phyloP scores from a whole-genome alignment of 2,329 filamentous ascomycete genomes.

The Pestalotiopsis sp. region DNA sequence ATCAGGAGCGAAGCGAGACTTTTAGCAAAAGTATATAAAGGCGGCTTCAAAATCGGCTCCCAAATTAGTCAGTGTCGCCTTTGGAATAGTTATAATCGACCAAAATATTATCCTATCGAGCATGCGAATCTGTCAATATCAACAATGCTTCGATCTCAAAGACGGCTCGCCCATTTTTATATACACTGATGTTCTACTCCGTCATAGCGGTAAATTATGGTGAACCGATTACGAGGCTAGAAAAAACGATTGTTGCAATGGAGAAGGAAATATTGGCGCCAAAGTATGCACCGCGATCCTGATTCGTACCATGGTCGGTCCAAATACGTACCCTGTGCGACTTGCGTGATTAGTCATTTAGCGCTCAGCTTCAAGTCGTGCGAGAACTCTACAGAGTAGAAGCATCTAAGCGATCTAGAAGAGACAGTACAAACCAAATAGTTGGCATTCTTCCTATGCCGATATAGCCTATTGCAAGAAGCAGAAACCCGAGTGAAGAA shows the following conservation, averaged over 20 bases:
- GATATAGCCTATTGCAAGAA: conserved; percentile 3
- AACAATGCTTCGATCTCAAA: no score
- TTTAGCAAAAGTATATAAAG: no score
- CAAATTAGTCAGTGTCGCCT: no score
- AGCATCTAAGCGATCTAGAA: not conserved
- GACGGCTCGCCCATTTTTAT: no score
- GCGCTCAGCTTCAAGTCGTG: not conserved
- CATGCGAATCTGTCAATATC: no score
- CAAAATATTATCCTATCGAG: no score
- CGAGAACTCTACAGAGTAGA: not conserved
- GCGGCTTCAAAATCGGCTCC: no score
- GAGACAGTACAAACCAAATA: conserved; percentile 17
- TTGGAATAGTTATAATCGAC: no score
- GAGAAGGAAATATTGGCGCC: not conserved
- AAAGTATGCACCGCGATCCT: conserved; percentile 6
- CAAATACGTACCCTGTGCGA: conserved; percentile 3
- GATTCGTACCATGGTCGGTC: conserved; percentile 6
- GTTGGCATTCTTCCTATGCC: conserved; percentile 20
- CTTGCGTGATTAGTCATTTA: not conserved
- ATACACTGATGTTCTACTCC: no score
- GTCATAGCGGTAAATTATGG: not conserved
- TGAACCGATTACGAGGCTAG: not conserved
- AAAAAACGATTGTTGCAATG: not conserved
- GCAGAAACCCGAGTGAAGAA: not conserved
- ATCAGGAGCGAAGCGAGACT: no score